Evolutionary conservation across 1,284 basidiomycete genomes (phyloP).

Genomic region (Irpex sp.): DNA sequence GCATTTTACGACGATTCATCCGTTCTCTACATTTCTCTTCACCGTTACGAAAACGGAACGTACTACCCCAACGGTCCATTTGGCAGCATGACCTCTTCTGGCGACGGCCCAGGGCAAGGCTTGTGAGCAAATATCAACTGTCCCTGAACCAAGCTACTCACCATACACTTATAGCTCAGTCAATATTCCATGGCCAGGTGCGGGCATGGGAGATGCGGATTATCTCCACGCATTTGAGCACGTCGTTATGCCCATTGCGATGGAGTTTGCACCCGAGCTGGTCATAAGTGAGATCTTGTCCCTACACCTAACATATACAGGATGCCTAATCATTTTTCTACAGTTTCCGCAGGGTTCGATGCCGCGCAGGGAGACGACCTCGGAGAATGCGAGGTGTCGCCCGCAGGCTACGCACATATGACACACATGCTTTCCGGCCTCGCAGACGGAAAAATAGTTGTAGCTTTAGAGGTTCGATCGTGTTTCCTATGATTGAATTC

Average conservation of each 20-base stretch:
- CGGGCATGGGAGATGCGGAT: conserved; percentile 91
- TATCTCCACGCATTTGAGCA: conserved; percentile 97
- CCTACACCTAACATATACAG: background rate
- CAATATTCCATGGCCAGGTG: conserved; percentile 93
- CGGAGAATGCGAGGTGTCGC: conserved; percentile 88
- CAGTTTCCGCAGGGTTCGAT: conserved; percentile 98
- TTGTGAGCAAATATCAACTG: conserved; percentile 39
- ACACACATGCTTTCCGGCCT: conserved; percentile 93
- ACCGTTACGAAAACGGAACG: conserved; percentile 87
- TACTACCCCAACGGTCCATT: conserved; percentile 95
- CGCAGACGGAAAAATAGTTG: conserved; percentile 86
- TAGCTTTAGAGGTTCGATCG: conserved; percentile 81
- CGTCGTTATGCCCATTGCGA: conserved; percentile 95
- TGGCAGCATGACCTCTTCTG: conserved; percentile 83
- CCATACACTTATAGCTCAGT: conserved; percentile 60
- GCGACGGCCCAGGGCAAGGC: conserved; percentile 80
- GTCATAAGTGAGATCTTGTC: conserved; percentile 76
- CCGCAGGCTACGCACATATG: conserved; percentile 98
- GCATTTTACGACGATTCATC: conserved; percentile 91
- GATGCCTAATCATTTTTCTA: background rate
- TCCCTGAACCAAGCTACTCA: conserved; percentile 9
- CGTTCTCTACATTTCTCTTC: conserved; percentile 95
- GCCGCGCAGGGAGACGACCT: conserved; percentile 92
- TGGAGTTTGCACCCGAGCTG: conserved; percentile 94
- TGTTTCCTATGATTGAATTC: background rate